Conservation (phyloP, 2,329 filamentous ascomycete genomes). For the Geosmithia putterillii region DNA sequence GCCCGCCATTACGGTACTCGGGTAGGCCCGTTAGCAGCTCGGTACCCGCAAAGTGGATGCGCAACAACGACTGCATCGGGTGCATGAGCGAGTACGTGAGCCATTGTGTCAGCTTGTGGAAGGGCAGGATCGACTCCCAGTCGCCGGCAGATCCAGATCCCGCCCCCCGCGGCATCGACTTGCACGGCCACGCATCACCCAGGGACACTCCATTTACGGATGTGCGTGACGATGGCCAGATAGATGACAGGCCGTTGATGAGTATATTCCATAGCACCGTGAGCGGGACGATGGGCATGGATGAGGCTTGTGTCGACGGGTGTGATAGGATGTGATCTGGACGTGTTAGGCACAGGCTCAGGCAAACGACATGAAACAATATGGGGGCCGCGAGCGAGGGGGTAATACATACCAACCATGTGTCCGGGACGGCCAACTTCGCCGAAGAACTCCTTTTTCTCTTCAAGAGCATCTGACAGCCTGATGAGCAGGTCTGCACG, state of each 20-base stretch:
- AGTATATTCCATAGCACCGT: slow-evolving; percentile 85
- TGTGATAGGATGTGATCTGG: slow-evolving; percentile 87
- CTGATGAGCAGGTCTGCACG: slow-evolving; percentile 67
- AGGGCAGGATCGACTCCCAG: slow-evolving; percentile 75
- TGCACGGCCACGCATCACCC: slow-evolving; percentile 90
- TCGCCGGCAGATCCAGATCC: slow-evolving; percentile 25
- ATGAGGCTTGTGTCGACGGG: slow-evolving; percentile 77
- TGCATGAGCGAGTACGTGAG: slow-evolving; percentile 89
- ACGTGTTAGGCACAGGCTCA: slow-evolving; percentile 7
- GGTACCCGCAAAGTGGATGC: slow-evolving; percentile 68
- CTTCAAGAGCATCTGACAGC: slow-evolving; percentile 59
- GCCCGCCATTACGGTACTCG: slow-evolving; percentile 84
- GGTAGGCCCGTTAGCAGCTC: slow-evolving; percentile 79
- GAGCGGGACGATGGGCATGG: slow-evolving; percentile 74
- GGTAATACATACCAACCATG: slow-evolving; percentile 61
- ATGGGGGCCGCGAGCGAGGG: neutral
- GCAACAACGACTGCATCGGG: slow-evolving; percentile 71
- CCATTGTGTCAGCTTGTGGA: slow-evolving; percentile 94
- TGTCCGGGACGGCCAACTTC: slow-evolving; percentile 77
- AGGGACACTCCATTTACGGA: slow-evolving; percentile 77
- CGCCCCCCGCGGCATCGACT: slow-evolving; percentile 52
- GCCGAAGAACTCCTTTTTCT: slow-evolving; percentile 76
- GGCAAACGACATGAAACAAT: neutral
- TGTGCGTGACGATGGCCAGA: slow-evolving; percentile 83
- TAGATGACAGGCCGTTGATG: slow-evolving; percentile 72